These are phyloP conservation scores for Symbiodinium natans DNA, from an alignment of 73 alveolate genomes.

Conservation along the genomic window DNA sequence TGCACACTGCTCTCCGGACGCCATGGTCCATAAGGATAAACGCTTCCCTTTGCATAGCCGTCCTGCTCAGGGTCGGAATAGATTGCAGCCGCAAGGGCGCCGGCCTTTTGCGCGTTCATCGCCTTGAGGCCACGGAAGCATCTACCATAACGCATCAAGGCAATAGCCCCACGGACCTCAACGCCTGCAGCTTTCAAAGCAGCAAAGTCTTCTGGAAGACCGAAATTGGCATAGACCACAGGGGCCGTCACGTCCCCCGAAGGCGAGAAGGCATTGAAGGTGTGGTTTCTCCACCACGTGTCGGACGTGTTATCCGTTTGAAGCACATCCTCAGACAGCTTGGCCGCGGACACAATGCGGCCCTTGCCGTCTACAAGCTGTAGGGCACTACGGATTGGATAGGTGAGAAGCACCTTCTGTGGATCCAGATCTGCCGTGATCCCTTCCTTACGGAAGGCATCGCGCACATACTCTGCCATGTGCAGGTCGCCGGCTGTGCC, in stretches of 20 bases:
- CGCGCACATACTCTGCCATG: conserved; percentile 36
- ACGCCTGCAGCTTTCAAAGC: conserved; percentile 33
- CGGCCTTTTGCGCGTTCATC: conserved; percentile 31
- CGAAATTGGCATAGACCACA: conserved; percentile 34
- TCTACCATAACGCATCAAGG: not conserved
- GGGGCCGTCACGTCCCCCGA: conserved; percentile 56
- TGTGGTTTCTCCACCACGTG: conserved; percentile 72
- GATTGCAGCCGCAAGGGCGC: conserved; percentile 17
- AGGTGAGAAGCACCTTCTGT: conserved; percentile 53
- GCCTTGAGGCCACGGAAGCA: conserved; percentile 44
- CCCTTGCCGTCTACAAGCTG: conserved; percentile 27
- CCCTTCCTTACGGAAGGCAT: not conserved
- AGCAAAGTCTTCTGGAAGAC: conserved; percentile 58
- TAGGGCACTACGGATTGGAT: conserved; percentile 38
- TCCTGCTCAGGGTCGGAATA: conserved; percentile 80
- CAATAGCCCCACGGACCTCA: conserved; percentile 40
- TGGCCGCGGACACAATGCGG: conserved; percentile 4
- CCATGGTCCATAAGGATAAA: conserved; percentile 61
- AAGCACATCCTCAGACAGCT: conserved; percentile 33
- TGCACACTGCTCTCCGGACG: conserved; percentile 36
- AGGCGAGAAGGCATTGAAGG: conserved; percentile 48
- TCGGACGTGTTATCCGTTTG: conserved; percentile 17
- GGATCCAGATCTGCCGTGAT: conserved; percentile 40
- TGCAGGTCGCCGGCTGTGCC: conserved; percentile 53
- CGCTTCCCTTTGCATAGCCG: conserved; percentile 33